These are phyloP conservation scores for Rhodomyrtus psidioides DNA, from an alignment of 441 rosid genomes.

Conservation along the genomic window DNA sequence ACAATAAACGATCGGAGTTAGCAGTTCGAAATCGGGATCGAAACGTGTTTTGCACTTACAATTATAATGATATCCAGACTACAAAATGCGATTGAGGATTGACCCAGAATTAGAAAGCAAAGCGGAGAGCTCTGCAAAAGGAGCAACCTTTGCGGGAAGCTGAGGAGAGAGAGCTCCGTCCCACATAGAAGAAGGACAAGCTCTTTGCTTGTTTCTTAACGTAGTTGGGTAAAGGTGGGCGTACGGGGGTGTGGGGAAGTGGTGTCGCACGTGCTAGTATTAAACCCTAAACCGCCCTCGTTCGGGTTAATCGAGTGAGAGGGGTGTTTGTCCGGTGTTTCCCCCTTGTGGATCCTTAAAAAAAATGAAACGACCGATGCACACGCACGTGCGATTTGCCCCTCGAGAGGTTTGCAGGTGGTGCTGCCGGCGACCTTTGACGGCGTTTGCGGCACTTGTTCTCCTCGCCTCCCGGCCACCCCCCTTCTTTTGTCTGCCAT, in stretches of 20 bases:
- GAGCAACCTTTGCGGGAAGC: too few relatives aligned
- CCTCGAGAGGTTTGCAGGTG: not conserved
- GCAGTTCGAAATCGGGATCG: not conserved
- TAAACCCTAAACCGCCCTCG: not conserved
- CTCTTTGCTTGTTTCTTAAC: not conserved
- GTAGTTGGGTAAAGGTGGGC: fast-evolving
- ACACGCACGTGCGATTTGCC: not conserved
- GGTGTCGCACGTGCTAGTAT: not conserved
- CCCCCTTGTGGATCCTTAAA: not conserved
- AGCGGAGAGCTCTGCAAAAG: not conserved
- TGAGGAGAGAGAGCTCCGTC: not conserved
- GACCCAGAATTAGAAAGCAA: not conserved
- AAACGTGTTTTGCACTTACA: not conserved
- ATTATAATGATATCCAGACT: not conserved
- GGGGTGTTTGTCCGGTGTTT: not conserved
- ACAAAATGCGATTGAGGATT: not conserved
- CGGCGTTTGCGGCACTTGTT: not conserved
- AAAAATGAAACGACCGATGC: not conserved
- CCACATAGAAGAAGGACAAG: not conserved
- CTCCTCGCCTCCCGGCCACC: not conserved
- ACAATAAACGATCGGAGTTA: not conserved
- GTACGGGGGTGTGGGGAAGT: not conserved
- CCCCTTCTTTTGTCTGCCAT: not conserved
- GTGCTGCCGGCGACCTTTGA: not conserved
- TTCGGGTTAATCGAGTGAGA: not conserved